Percentiles rank a stretch among this genome's conserved stretches.
These are phyloP conservation scores for Wallacemonas sp. DNA, from an alignment of 208 protist species.

Conservation along the genomic window DNA sequence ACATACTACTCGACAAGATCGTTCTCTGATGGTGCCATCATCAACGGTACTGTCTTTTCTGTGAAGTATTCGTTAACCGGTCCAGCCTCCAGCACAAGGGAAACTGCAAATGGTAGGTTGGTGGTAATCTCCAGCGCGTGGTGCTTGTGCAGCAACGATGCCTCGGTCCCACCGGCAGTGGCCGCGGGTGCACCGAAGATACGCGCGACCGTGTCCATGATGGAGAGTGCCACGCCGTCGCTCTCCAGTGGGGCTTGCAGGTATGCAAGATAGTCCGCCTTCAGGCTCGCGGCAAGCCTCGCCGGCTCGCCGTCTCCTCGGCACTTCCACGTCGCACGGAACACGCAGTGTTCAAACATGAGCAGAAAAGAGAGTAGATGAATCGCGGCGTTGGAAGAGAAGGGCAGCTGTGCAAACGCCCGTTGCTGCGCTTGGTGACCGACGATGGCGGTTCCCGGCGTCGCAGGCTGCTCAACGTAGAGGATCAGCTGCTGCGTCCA, in stretches of 20 bases:
- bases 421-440: not conserved
- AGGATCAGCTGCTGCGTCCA: not conserved
- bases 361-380: slow-evolving; percentile 68
- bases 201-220: slow-evolving; percentile 34
- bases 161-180: not conserved
- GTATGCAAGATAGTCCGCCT: slow-evolving; percentile 34
- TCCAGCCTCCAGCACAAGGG: slow-evolving; percentile 70
- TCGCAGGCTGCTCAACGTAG: too few relatives aligned
- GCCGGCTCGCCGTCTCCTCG: not conserved
- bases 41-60: slow-evolving; percentile 51
- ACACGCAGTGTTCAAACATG: slow-evolving; percentile 68
- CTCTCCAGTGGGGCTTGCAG: slow-evolving; percentile 21
- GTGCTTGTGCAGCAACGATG: slow-evolving; percentile 24
- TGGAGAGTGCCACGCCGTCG: slow-evolving; percentile 10
- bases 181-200: slow-evolving; percentile 16
- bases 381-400: slow-evolving; percentile 46
- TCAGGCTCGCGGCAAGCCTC: slow-evolving; percentile 9
- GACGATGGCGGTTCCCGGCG: not conserved
- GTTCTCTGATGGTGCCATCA: slow-evolving; percentile 27
- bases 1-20: not conserved
- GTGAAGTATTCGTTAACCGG: slow-evolving; percentile 82
- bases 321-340: slow-evolving; percentile 42
- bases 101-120: slow-evolving; percentile 83
- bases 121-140: slow-evolving; percentile 81
- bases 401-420: slow-evolving; percentile 19